Percentiles rank a stretch among this genome's conserved stretches.
phyloP scores from a whole-genome alignment of 441 rosid genomes.

The Populus tomentosa region DNA sequence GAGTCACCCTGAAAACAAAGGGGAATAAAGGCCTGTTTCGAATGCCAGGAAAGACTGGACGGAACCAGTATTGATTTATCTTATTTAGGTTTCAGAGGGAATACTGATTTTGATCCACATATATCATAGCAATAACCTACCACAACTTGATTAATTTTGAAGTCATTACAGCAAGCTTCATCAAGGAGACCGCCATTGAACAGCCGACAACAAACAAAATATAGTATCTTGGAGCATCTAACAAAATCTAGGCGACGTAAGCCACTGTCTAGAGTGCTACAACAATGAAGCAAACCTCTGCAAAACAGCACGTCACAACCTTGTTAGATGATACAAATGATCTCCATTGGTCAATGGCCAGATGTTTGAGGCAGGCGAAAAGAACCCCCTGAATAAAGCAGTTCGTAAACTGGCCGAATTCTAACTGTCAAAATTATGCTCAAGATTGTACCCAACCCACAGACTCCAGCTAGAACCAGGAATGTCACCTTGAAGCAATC shows the following conservation, averaged over 20 bases:
- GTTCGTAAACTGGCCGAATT: conserved; percentile 75
- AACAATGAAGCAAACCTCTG: not conserved
- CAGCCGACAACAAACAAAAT: not conserved
- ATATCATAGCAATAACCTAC: not conserved
- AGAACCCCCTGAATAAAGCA: conserved; percentile 79
- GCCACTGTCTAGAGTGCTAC: not conserved
- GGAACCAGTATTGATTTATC: not conserved
- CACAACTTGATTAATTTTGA: not conserved
- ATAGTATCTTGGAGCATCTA: not conserved
- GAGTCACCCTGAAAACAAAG: not conserved
- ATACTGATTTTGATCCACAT: not conserved
- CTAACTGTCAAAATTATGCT: conserved; percentile 60
- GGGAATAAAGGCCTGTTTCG: not conserved
- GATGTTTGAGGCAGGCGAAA: conserved; percentile 54
- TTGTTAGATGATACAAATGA: not conserved
- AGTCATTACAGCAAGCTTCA: not conserved
- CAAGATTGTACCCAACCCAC: conserved; percentile 61
- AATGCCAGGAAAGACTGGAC: not conserved
- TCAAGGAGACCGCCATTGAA: not conserved
- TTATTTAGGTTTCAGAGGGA: not conserved
- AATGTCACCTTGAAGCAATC: conserved; percentile 78
- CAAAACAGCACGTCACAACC: conserved; percentile 4
- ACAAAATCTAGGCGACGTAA: not conserved
- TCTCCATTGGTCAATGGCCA: conserved; percentile 25
- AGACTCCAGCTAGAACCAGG: conserved; percentile 61